Base-by-base conservation (phyloP, 2,329 filamentous ascomycete species). In the Cercospora citrullina region DNA sequence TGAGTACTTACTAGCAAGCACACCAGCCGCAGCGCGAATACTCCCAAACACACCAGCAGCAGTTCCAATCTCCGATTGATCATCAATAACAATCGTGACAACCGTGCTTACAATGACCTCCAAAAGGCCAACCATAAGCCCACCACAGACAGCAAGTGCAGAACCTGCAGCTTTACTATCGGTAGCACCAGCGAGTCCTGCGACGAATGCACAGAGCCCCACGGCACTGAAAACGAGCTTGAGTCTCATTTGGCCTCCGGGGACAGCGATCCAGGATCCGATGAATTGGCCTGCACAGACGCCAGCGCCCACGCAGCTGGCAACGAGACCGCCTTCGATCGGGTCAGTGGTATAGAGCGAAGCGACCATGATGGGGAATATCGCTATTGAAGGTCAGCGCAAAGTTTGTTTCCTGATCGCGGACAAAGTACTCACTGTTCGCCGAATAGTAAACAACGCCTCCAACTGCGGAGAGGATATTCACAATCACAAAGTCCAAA, bases 161-260 rank as follows among this genome's bases (percentile, higher is more conserved):
- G 48, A 55, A 1, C 48, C 48, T 1, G 23, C 48, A 55, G 23
- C 23, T 30, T 55, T 55, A 9, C 48, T 55, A 1, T 55, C 48
- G 1, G 48, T 55, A 9, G 48, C 48, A 9, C 21, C 48, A 28
- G 48, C 23, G 2, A 55, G 48, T 28, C 48, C 48, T 4, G 48
- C 48, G 21, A 55, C 48, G 14, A 55, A 55, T 16, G 48, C 48
- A 28, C 48, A 55, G 48, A 55, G 48, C 23, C 48, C 48, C 1
- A 55, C 48, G 48, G 48, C 48, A 55, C 48, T 55, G 48, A 55
- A 55, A 26, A 55, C 23, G 23, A 55, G 48, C 23, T 55, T 55
- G 23, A 55, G 48, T 28, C 48, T 55, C 48, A 55, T 55, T 55
- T 55, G 48, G 3, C 48, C 48, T 14, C 48, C 48, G 3, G 48